These are phyloP conservation scores for Lentinula raphanica DNA, from an alignment of 768 basidiomycete species.

Conservation along the genomic window DNA sequence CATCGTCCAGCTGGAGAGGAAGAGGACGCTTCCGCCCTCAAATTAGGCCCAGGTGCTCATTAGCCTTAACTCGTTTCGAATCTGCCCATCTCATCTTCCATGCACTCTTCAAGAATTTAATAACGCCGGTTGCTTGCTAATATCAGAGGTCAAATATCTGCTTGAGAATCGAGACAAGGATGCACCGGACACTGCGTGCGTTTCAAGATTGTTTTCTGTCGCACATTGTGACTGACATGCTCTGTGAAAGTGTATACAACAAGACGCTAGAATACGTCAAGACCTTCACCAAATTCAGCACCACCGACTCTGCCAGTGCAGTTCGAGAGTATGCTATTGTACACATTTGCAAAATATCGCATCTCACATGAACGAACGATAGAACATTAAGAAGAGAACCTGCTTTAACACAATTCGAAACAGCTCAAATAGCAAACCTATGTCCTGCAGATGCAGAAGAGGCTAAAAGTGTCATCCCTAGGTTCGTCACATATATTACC, in stretches of 20 bases:
- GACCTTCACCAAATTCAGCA: slow-evolving; percentile 86
- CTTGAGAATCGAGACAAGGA: slow-evolving; percentile 85
- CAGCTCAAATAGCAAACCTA: slow-evolving; percentile 87
- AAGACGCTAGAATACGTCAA: slow-evolving; percentile 91
- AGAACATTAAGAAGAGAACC: slow-evolving; percentile 79
- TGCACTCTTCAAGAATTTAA: slow-evolving; percentile 62
- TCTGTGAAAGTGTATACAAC: slow-evolving; percentile 83
- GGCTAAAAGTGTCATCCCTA: slow-evolving; percentile 87
- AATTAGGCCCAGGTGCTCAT: slow-evolving; percentile 64
- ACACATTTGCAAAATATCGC: background rate
- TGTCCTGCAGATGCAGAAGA: slow-evolving; percentile 87
- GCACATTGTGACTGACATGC: background rate
- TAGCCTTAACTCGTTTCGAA: background rate
- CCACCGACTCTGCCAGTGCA: slow-evolving; percentile 75
- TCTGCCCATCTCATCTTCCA: slow-evolving; percentile 1
- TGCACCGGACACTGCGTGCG: slow-evolving; percentile 82
- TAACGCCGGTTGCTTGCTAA: slow-evolving; percentile 85
- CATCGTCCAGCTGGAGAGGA: slow-evolving; percentile 68
- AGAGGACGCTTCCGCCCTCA: slow-evolving; percentile 81
- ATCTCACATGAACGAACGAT: background rate
- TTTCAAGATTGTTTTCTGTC: slow-evolving; percentile 5
- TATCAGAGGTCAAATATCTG: slow-evolving; percentile 89
- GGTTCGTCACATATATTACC: slow-evolving; percentile 36
- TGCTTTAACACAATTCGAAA: slow-evolving; percentile 83
- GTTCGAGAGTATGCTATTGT: slow-evolving; percentile 72